These are phyloP conservation scores for Emergomyces orientalis DNA, from an alignment of 2,329 filamentous ascomycete genomes.

Conservation along the genomic window DNA sequence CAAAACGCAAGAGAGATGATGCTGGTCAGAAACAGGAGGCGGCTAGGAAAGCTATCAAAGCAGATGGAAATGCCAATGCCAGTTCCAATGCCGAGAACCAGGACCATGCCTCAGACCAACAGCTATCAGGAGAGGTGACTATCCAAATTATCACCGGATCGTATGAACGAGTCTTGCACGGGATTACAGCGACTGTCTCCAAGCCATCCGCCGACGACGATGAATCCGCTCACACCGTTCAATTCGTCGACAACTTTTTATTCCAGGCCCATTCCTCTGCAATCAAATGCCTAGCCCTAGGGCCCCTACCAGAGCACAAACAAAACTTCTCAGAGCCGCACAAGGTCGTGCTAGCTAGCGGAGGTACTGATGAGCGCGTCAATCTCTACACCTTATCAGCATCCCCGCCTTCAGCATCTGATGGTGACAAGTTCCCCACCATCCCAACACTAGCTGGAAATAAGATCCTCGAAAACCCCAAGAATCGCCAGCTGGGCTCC, in stretches of 20 bases:
- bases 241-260: constrained; percentile 86
- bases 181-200: constrained; percentile 67
- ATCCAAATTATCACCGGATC: constrained; percentile 87
- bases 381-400: constrained; percentile 86
- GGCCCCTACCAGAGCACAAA: constrained; percentile 53
- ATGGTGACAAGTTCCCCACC: constrained; percentile 45
- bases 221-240: constrained; percentile 35
- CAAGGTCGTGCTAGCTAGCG: constrained; percentile 82
- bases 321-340: constrained; percentile 45
- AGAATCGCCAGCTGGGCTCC: constrained; percentile 79
- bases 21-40: constrained; percentile 20
- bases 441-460: constrained; percentile 61
- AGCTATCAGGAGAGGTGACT: constrained; percentile 37
- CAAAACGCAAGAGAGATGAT: constrained; percentile 38
- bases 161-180: constrained; percentile 88
- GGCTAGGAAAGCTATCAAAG: constrained; percentile 29
- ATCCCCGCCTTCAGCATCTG: constrained; percentile 46
- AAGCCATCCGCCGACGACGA: constrained; percentile 21
- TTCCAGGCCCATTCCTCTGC: constrained; percentile 90
- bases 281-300: constrained; percentile 80
- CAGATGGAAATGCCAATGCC: constrained; percentile 15
- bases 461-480: constrained; percentile 71
- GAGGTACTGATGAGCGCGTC: constrained; percentile 86
- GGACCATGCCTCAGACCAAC: constrained; percentile 16
- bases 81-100: constrained; percentile 8